Conservation (phyloP, 257 asterid genomes). For the Nicotiana sylvestris region DNA sequence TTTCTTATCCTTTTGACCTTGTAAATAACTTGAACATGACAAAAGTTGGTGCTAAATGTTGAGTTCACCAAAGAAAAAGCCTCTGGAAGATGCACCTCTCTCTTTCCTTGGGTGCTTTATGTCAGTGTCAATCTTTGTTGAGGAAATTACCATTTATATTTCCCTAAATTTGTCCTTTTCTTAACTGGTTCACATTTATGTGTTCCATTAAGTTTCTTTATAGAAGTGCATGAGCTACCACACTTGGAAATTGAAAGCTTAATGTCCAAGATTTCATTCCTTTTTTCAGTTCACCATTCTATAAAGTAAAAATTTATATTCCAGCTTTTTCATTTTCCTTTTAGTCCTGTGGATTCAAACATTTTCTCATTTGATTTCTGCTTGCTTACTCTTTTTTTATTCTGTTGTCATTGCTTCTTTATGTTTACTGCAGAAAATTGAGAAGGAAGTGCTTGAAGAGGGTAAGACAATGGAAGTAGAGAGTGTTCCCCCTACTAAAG, state of each 20-base stretch:
- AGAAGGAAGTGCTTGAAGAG: constrained; percentile 40
- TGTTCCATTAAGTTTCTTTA: not conserved
- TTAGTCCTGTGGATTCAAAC: not conserved
- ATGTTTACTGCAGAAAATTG: constrained; percentile 40
- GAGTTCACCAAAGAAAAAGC: not conserved
- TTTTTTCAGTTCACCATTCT: not conserved
- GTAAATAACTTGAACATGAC: not conserved
- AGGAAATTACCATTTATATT: not conserved
- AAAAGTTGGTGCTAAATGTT: not conserved
- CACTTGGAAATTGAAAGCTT: constrained; percentile 4
- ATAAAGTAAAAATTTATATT: not conserved
- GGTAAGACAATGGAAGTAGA: constrained; percentile 34
- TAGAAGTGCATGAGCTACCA: not conserved
- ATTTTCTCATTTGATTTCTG: not conserved
- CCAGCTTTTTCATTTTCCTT: not conserved
- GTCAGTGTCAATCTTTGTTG: constrained; percentile 9
- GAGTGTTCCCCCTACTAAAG: constrained; percentile 27
- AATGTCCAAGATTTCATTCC: not conserved
- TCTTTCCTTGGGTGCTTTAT: not conserved
- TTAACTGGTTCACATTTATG: not conserved
- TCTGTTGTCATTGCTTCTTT: not conserved
- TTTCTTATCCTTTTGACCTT: not conserved
- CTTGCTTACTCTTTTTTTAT: not conserved
- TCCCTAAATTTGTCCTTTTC: not conserved
- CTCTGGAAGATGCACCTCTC: not conserved